Percentiles rank a stretch among this genome's conserved stretches.
Evolutionary conservation across 306 rosid species (phyloP).

Genomic region (Notholithocarpus densiflorus): DNA sequence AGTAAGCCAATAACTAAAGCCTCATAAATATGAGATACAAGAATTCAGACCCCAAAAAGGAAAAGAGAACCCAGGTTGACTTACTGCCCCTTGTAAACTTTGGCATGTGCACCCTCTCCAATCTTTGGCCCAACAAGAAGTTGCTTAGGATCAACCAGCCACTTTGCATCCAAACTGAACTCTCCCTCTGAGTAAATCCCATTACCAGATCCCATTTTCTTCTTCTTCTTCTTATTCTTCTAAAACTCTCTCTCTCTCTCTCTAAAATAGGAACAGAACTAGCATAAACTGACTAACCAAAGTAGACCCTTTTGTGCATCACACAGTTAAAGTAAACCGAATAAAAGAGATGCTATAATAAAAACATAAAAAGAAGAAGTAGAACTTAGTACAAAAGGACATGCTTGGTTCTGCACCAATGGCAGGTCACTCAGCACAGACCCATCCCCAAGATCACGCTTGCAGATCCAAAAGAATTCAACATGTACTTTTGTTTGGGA

Average conservation of each 20-base stretch:
- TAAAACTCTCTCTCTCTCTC: neutral
- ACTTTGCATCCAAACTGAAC: conserved; percentile 66
- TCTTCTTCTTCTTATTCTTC: neutral
- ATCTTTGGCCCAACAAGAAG: conserved; percentile 90
- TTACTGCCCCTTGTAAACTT: conserved; percentile 96
- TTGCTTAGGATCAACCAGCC: conserved; percentile 85
- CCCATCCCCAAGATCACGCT: conserved; percentile 61
- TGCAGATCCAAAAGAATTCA: conserved; percentile 35
- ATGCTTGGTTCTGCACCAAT: conserved; percentile 18
- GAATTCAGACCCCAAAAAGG: conserved; percentile 4
- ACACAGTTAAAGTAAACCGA: conserved; percentile 16
- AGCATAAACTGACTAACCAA: conserved; percentile 26
- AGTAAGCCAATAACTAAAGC: neutral
- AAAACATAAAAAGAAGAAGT: conserved; percentile 8
- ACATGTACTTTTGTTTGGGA: conserved; percentile 40
- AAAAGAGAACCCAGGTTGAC: conserved; percentile 38
- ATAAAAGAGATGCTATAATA: neutral
- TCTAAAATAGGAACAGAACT: conserved; percentile 18
- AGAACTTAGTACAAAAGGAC: conserved; percentile 16
- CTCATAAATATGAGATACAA: neutral
- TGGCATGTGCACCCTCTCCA: conserved; percentile 96
- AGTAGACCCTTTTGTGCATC: conserved; percentile 23
- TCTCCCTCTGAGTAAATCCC: conserved; percentile 73
- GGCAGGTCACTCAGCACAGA: conserved; percentile 31
- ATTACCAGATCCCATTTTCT: conserved; percentile 85